These are phyloP conservation scores for Dothideomycetes sp. DNA, from an alignment of 2,329 filamentous ascomycete species.

Conservation along the genomic window DNA sequence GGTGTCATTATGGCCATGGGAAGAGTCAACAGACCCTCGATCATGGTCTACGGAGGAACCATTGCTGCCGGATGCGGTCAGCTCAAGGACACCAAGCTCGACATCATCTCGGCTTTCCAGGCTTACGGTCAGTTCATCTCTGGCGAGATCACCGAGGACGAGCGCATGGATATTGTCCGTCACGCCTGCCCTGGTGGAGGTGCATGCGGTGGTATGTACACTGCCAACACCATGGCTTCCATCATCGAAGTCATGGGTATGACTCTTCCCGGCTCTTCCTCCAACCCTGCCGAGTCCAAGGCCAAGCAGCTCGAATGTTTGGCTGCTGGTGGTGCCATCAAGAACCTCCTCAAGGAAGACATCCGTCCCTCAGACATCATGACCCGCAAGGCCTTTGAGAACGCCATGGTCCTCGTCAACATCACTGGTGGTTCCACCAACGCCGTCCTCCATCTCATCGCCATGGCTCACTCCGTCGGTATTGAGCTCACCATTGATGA, in stretches of 20 bases:
- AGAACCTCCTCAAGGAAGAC: constrained; percentile 42
- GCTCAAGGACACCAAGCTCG: constrained; percentile 66
- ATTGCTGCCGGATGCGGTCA: constrained; percentile 84
- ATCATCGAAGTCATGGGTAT: constrained; percentile 44
- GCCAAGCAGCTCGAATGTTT: constrained; percentile 43
- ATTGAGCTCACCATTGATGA: constrained; percentile 44
- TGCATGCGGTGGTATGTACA: constrained; percentile 73
- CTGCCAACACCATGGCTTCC: constrained; percentile 45
- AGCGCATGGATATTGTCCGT: constrained; percentile 89
- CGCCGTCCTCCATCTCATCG: constrained; percentile 42
- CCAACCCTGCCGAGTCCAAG: constrained; percentile 42
- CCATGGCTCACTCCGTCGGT: constrained; percentile 42
- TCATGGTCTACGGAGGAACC: constrained; percentile 97
- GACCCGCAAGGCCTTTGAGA: constrained; percentile 40
- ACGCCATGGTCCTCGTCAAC: constrained; percentile 44
- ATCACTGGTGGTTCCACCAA: constrained; percentile 44
- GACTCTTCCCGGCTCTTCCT: constrained; percentile 42
- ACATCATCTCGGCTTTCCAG: constrained; percentile 97
- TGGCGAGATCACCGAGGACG: constrained; percentile 81
- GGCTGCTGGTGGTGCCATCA: constrained; percentile 41
- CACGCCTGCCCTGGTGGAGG: constrained; percentile 79
- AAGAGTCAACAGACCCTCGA: constrained; percentile 80
- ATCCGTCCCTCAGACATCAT: constrained; percentile 42
- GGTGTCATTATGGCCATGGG: constrained; percentile 69
- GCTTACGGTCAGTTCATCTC: constrained; percentile 91